Evolutionary conservation across 1,284 basidiomycete species (phyloP).

Genomic region (Fomitopsis pinicola): DNA sequence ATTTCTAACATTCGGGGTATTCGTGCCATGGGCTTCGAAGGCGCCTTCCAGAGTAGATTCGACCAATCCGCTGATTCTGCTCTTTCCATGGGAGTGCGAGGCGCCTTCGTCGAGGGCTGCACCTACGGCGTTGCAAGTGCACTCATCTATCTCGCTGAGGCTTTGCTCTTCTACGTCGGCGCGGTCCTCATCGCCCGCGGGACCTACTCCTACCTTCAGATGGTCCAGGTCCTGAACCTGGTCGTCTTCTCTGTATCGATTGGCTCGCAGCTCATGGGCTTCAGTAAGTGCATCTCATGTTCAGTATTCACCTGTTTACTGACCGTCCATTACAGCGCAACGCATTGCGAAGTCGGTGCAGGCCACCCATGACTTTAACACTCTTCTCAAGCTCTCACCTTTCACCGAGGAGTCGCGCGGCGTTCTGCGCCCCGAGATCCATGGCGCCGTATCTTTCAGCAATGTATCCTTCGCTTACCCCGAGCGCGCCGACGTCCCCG

Average conservation of each 20-base stretch:
- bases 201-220: constrained; percentile 81
- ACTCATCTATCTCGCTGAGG: constrained; percentile 86
- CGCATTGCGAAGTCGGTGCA: constrained; percentile 76
- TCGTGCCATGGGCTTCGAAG: constrained; percentile 86
- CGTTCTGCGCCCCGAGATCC: constrained; percentile 56
- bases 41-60: constrained; percentile 70
- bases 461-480: constrained; percentile 84
- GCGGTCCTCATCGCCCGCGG: constrained; percentile 78
- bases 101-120: constrained; percentile 82
- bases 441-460: constrained; percentile 64
- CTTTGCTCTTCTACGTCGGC: constrained; percentile 87
- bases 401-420: constrained; percentile 70
- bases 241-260: constrained; percentile 94
- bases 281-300: constrained; percentile 55
- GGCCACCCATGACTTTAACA: constrained; percentile 77
- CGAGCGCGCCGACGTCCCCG: constrained; percentile 64
- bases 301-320: constrained; percentile 7
- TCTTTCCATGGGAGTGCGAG: constrained; percentile 63
- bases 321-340: constrained; percentile 47
- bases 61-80: constrained; percentile 58
- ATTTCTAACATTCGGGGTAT: constrained; percentile 86
- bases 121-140: constrained; percentile 79
- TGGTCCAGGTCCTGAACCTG: constrained; percentile 88
- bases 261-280: constrained; percentile 83
- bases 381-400: constrained; percentile 57